phyloP scores from a whole-genome alignment of 805 yeast genomes.

The Kazachstania viticola region DNA sequence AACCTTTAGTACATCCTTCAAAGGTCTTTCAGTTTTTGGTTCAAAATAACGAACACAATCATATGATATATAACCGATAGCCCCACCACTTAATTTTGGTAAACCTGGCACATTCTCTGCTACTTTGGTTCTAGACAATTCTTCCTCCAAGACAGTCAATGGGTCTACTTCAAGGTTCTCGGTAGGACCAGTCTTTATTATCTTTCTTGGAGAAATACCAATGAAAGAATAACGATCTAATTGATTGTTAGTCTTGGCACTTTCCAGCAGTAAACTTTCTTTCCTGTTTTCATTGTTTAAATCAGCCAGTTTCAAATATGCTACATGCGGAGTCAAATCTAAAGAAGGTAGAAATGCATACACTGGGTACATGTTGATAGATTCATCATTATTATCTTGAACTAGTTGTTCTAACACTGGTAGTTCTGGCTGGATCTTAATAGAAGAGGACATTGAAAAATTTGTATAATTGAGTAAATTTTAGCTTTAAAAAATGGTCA shows the following conservation, averaged over 20 bases:
- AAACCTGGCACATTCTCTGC: slow-evolving; percentile 68
- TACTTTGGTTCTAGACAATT: slow-evolving; percentile 51
- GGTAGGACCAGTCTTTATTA: slow-evolving; percentile 63
- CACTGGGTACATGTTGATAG: slow-evolving; percentile 71
- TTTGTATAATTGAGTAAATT: too few species aligned
- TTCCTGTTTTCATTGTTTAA: slow-evolving; percentile 43
- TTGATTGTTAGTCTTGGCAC: slow-evolving; percentile 81
- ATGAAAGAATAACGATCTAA: slow-evolving; percentile 85
- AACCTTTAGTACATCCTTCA: slow-evolving; percentile 68
- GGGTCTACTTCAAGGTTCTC: slow-evolving; percentile 61
- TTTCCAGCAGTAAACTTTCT: slow-evolving; percentile 76
- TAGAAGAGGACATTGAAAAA: slow-evolving; percentile 1
- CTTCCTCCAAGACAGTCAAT: slow-evolving; percentile 57
- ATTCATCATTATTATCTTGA: slow-evolving; percentile 25
- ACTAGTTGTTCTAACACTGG: slow-evolving; percentile 34
- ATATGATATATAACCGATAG: slow-evolving; percentile 89
- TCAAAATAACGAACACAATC: slow-evolving; percentile 96
- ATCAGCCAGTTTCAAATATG: slow-evolving; percentile 69
- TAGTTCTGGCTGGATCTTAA: slow-evolving; percentile 39
- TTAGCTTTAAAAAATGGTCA: too few species aligned
- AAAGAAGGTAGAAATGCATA: slow-evolving; percentile 64
- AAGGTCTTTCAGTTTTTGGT: slow-evolving; percentile 67
- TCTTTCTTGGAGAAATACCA: slow-evolving; percentile 75
- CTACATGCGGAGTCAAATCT: slow-evolving; percentile 78
- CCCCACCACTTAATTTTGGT: slow-evolving; percentile 86